These are phyloP conservation scores for Amanita phalloides DNA, from an alignment of 768 basidiomycete species.

Conservation along the genomic window DNA sequence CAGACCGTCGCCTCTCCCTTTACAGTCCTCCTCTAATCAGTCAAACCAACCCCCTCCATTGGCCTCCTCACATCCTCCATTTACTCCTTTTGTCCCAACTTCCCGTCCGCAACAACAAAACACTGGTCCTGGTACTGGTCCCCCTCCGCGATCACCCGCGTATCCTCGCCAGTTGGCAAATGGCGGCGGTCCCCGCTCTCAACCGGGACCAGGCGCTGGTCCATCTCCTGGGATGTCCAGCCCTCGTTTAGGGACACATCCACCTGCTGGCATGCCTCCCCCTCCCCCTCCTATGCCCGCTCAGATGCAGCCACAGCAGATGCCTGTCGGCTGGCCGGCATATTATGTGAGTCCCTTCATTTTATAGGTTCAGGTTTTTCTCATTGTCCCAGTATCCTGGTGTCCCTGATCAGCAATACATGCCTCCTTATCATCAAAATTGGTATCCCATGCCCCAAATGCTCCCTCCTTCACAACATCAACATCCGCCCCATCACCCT, in stretches of 20 bases:
- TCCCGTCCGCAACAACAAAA: constrained; percentile 36
- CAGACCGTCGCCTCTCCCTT: constrained; percentile 42
- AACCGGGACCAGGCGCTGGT: constrained; percentile 47
- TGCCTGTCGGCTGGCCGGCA: constrained; percentile 28
- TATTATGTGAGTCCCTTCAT: constrained; percentile 46
- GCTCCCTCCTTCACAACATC: constrained; percentile 18
- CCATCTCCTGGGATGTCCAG: constrained; percentile 48
- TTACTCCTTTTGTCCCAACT: constrained; percentile 36
- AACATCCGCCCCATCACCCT: constrained; percentile 37
- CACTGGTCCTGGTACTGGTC: constrained; percentile 34
- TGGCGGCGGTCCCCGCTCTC: constrained; percentile 44
- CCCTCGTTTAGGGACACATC: constrained; percentile 55
- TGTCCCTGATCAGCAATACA: constrained; percentile 34
- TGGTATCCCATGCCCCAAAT: constrained; percentile 33
- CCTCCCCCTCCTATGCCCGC: constrained; percentile 27
- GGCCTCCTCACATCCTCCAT: constrained; percentile 29
- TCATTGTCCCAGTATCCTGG: constrained; percentile 25
- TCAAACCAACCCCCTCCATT: constrained; percentile 27
- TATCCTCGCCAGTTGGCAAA: constrained; percentile 55
- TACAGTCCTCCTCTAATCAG: constrained; percentile 30
- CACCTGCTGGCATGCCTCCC: constrained; percentile 35
- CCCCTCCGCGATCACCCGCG: constrained; percentile 55
- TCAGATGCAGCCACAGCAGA: constrained; percentile 26
- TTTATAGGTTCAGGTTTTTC: constrained; percentile 5
- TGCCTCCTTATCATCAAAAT: constrained; percentile 21